Base-by-base conservation (phyloP, 179 eudicot genomes). In the Dionaea muscipula region DNA sequence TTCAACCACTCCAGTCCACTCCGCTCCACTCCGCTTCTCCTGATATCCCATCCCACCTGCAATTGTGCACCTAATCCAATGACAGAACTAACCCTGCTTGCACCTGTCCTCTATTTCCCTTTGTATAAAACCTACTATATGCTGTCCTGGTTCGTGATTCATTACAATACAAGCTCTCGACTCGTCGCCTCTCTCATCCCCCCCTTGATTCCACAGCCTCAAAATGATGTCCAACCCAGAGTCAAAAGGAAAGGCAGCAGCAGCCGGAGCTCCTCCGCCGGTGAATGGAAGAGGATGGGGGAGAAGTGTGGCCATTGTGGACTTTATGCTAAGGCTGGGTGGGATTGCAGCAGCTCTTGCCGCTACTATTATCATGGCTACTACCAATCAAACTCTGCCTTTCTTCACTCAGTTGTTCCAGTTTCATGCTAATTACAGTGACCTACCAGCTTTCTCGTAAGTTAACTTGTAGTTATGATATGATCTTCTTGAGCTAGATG, bases 331-430 rank as follows among this genome's bases (percentile, higher is more conserved):
- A 2, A 81, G 97, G 63, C 68, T 90, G 0, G 63, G 77, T 58
- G 95, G 73, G 37, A 72, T 84, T 26, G 75, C 64, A 11, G 75
- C 87, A 31, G 82, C 95, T 52, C 59, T 90, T 19, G 90, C 82
- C 44, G 95, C 95, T 0, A 54, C 95, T 8, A 70, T 77, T 24
- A 61, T 85, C 2, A 90, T 90, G 95, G 97, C 84, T 21, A 90
- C 95, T 37, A 81, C 90, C 19, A 80, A 78, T 41, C 79, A 90
- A 61, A 79, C 88, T 22, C 84, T 85, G 6, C 81, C 79, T 1
- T 82, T 85, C 60, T 82, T 82, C 73, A 85, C 94, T 6, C 94
- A 81, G 75, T 79, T 79, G 70, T 75, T 82, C 60, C 88, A 78
- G 75, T 85, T 85, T 51, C 79, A 76, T 60, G 94, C 86, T 43